Base-by-base conservation (phyloP, 2,329 filamentous ascomycete species). In the Dactylellina drechsleri region DNA sequence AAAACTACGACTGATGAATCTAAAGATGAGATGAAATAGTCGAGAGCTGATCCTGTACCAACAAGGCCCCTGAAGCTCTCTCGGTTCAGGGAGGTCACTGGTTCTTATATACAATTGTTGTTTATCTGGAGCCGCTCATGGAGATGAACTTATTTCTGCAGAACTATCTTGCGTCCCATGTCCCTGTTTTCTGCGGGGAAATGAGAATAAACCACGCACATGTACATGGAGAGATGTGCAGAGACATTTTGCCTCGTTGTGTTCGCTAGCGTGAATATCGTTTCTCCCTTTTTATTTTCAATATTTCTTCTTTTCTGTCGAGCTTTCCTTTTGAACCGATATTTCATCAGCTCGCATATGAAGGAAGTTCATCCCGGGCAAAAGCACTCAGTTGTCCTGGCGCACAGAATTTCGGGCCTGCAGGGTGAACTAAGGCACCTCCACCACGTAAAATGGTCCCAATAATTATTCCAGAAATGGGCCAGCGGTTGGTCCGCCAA, bases 171-270 rank as follows among this genome's bases (percentile, higher is more conserved):
- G 56, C 43, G 64, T 64, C 71, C 71, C 61, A 64, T 64, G 57
- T 59, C 71, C 71, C 71, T 68, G 64, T 45, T 75, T 75, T 59
- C 58, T 75, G 71, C 53, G 71, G 71, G 71, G 71, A 75, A 75
- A 75, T 75, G 50, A 75, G 57, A 75, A 67, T 68, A 75, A 75
- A 75, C 58, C 71, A 75, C 71, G 71, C 71, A 75, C 62, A 74
- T 54, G 57, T 47, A 56, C 57, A 28, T 28, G 64, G 58, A 67
- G 71, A 72, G 53, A 58, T 58, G 62, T 64, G 62, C 66, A 75
- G 62, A 67, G 59, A 67, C 62, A 62, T 59, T 68, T 67, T 74
- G 58, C 61, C 70, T 74, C 57, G 62, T 18, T 62, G 40, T 66
- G 41, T 62, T 58, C 53, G 45, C 57, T 16, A 45, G 62, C 40